Evolutionary conservation across 805 yeast genomes (phyloP), one percentile per base, ranked within the genome.

Genomic region (Cyberlindnera xishuangbannaensis): DNA sequence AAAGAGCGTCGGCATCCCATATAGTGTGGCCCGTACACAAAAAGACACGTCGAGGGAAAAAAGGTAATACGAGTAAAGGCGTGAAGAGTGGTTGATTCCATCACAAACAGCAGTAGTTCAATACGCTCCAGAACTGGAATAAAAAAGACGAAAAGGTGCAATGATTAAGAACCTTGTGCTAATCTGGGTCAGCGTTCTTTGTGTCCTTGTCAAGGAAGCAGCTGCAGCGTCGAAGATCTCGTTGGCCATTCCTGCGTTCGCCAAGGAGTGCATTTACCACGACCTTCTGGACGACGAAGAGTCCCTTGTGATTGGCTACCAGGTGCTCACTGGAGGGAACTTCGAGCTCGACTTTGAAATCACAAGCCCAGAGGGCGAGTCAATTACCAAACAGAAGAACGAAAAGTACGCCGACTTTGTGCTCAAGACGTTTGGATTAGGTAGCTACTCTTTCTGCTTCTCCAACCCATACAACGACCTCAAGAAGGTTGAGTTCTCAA

Each of bases 401-500:
- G 72, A 73, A 53, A 74, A 78, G 60, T 78, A 72, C 51, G 80
- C 79, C 6, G 83, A 77, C 46, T 75, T 73, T 44, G 59, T 73
- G 18, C 60, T 78, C 50, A 72, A 64, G 45, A 78, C 80, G 6
- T 71, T 72, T 45, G 65, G 67, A 17, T 50, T 67, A 18, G 84
- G 83, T 34, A 78, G 76, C 58, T 78, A 77, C 54, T 71, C 73
- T 40, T 76, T 78, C 58, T 78, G 84, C 53, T 78, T 77, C 61
- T 60, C 71, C 44, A 78, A 78, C 56, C 72, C 73, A 25, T 74
- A 76, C 64, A 76, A 81, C 9, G 76, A 71, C 39, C 64, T 76
- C 50, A 78, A 78, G 58, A 76, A 76, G 41, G 71, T 78, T 41
- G 84, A 78, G 53, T 67, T 78, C 42, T 74, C 76, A 37, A 64